Evolutionary conservation across 768 basidiomycete genomes (phyloP), one percentile per base, ranked within the genome.

Genomic region (Mycena latifolia): DNA sequence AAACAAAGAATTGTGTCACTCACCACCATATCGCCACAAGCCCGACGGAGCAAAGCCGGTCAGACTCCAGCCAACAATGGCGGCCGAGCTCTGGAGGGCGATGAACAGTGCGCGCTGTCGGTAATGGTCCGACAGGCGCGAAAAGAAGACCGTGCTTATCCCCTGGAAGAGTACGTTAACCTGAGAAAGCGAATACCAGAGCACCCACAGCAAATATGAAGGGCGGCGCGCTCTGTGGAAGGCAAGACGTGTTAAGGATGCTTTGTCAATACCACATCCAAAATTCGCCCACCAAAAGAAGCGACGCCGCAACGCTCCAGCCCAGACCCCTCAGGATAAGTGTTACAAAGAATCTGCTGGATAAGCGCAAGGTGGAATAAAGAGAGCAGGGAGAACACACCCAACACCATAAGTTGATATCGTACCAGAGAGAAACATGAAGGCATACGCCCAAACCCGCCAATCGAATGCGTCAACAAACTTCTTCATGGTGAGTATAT

Each of bases 381-480:
- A n/a, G n/a, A 53, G 31, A 39, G 50, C 7, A 14, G 22, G 14
- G 59, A 47, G 27, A 28, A 72, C 77, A 14, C 63, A 86, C 84
- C 82, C 82, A 37, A 85, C 82, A 15, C 81, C 83, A 67, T 85
- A 84, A 10, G 81, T 80, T n/a, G 85, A 83, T 68, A 84, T 77
- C 6, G 84, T 84, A 12, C n/a, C n/a, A n/a, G n/a, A n/a, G n/a
- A n/a, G n/a, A n/a, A n/a, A n/a, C n/a, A 86, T 86, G 28, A 84
- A 11, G 29, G 78, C 79, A 69, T 81, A 81, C 20, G 78, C 78
- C 83, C 84, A 84, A n/a, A 84, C 71, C 61, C 78, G 84, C 84
- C 85, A 86, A 71, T 86, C 86, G 27, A 73, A 71, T 12, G 80
- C 35, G 61, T 55, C 41, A 78, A 50, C 20, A 82, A 70, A 63